Percentiles rank a stretch among this genome's conserved stretches.
phyloP scores from a whole-genome alignment of 2,329 filamentous ascomycete genomes.

The Pleoardoris graminearum region DNA sequence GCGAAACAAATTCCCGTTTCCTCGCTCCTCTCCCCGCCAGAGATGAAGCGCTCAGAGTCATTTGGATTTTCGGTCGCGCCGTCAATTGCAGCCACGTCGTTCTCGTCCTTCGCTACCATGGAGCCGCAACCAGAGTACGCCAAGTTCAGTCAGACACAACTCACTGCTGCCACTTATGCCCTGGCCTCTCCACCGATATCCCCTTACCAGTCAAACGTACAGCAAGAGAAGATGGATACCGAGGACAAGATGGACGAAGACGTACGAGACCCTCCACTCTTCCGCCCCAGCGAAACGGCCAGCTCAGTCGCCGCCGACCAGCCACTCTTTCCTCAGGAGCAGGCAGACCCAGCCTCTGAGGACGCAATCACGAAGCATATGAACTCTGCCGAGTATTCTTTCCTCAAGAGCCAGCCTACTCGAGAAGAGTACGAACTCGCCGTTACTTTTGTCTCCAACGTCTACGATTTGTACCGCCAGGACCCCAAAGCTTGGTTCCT shows the following conservation, averaged over 20 bases:
- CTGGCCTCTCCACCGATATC: conserved; percentile 46
- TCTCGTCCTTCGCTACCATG: conserved; percentile 33
- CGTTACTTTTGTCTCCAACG: conserved; percentile 39
- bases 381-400: conserved; percentile 35
- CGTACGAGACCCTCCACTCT: conserved; percentile 43
- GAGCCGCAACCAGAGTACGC: conserved; percentile 6
- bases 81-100: conserved; percentile 25
- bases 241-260: conserved; percentile 26
- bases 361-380: conserved; percentile 42
- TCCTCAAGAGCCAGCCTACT: conserved; percentile 35
- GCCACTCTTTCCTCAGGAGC: conserved; percentile 43
- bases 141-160: conserved; percentile 25
- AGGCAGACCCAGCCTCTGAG: conserved; percentile 25
- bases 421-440: conserved; percentile 44
- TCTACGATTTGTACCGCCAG: conserved; percentile 34
- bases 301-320: conserved; percentile 34
- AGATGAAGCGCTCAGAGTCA: conserved; percentile 46
- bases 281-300: conserved; percentile 31
- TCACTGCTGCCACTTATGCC: conserved; percentile 27
- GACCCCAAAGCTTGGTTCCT: conserved; percentile 48
- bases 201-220: conserved; percentile 39
- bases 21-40: conserved; percentile 47
- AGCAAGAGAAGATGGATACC: conserved; percentile 42
- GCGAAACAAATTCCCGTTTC: conserved; percentile 41
- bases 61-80: conserved; percentile 40